Conservation (phyloP, 192 early-diverging fungal species). For the Umbelopsis sp. region DNA sequence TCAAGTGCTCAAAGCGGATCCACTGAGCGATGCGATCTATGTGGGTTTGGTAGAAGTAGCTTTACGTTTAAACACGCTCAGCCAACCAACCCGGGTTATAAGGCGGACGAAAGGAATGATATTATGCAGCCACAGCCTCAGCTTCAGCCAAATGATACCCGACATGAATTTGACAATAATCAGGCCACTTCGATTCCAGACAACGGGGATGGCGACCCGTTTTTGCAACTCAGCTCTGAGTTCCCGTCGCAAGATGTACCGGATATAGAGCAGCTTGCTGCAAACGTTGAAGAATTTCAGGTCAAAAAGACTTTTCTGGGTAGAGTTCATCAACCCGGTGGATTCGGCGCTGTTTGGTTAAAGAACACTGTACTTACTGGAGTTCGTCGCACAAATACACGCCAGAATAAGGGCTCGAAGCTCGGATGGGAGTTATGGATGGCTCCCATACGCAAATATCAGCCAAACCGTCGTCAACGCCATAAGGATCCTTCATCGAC, state of each 20-base stretch:
- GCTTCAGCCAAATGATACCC: neutral
- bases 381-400: conserved; percentile 17
- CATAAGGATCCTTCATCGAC: neutral
- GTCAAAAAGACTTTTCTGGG: conserved; percentile 31
- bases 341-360: conserved; percentile 25
- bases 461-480: conserved; percentile 10
- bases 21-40: conserved; percentile 27
- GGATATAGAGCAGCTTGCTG: conserved; percentile 41
- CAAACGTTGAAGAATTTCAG: conserved; percentile 12
- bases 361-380: conserved; percentile 40
- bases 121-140: neutral
- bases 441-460: conserved; percentile 31
- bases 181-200: too few relatives aligned
- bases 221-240: neutral
- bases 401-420: neutral
- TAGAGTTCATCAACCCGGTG: conserved; percentile 25
- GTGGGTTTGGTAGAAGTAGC: conserved; percentile 9
- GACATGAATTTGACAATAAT: neutral
- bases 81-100: neutral
- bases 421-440: conserved; percentile 33
- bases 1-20: conserved; percentile 21
- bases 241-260: neutral
- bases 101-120: neutral
- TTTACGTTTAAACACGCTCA: neutral
- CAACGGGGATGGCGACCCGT: too few relatives aligned